Evolutionary conservation across 2,329 filamentous ascomycete genomes (phyloP), one percentile per base, ranked within the genome.

Genomic region (Trichophyton simii): DNA sequence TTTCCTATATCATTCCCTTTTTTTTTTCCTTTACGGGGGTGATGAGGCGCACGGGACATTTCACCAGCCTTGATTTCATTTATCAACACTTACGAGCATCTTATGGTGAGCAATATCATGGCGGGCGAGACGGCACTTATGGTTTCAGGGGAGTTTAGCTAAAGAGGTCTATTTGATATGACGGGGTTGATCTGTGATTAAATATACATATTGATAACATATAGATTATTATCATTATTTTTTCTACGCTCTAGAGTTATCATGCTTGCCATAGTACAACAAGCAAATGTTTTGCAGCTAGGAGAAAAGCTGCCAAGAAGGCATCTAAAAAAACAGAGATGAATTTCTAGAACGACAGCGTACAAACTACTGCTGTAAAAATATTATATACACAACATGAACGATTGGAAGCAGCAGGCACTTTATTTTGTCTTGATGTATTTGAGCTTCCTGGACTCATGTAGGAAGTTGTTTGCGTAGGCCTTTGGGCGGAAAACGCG

Each of bases 391-490:
- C 62, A 63, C 18, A 42, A 28, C 18, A 57, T 36, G 50, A 46
- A 52, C 7, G 46, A 46, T 44, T 66, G 68, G 67, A 65, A n/a
- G 68, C 65, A 61, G 58, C 11, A 44, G 15, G n/a, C n/a, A 2
- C 15, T 74, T 77, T 85, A 92, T 78, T 92, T 92, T 66, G 88
- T 88, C 70, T 87, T 83, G 73, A 91, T 84, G 70, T 87, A 83
- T 82, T 96, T 97, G 73, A 97, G 79, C 83, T 92, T 94, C 76
- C 84, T 87, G 11, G 88, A 79, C 65, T 85, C 85, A 79, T 95
- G 91, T 65, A 91, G 72, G 76, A 97, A 99, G 79, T 97, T 96
- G 77, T 95, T 95, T 64, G 94, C 92, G 75, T 99, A 99, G 9
- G 89, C 88, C 84, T 99, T 99, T 64, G 91, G 89, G 15, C 85